phyloP scores from a whole-genome alignment of 2,329 filamentous ascomycete species.

The Fusarium sambucinum region DNA sequence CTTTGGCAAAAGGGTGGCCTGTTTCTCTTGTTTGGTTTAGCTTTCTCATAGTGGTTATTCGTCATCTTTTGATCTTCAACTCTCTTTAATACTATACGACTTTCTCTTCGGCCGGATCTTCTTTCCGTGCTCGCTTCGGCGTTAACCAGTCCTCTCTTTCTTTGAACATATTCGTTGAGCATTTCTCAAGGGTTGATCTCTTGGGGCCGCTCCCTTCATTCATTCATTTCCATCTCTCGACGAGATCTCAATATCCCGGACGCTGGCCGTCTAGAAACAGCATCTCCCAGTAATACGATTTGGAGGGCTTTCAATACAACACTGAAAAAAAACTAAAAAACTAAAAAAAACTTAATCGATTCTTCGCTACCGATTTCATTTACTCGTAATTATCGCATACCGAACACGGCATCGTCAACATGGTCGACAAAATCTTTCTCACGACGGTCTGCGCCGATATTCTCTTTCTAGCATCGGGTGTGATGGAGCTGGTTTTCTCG shows the following conservation, averaged over 20 bases:
- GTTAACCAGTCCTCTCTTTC: constrained; percentile 18
- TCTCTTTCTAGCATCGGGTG: constrained; percentile 66
- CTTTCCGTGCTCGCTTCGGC: constrained; percentile 35
- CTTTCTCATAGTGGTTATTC: constrained; percentile 5
- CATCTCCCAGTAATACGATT: constrained; percentile 11
- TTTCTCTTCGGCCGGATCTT: constrained; percentile 26
- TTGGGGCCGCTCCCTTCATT: constrained; percentile 23
- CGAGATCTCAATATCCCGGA: constrained; percentile 37
- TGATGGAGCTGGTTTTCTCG: constrained; percentile 67
- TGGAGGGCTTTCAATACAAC: constrained; percentile 8
- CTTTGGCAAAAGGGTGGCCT: constrained; percentile 3
- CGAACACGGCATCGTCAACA: constrained; percentile 46
- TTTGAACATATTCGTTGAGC: constrained; percentile 20
- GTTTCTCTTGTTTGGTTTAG: constrained; percentile 15
- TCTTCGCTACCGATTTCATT: constrained; percentile 4
- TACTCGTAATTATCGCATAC: neutral
- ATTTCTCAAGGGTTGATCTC: constrained; percentile 31
- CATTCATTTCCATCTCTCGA: constrained; percentile 42
- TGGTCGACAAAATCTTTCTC: constrained; percentile 68
- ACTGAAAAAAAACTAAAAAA: neutral
- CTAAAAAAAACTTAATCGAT: too few relatives aligned
- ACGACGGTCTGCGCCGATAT: constrained; percentile 62
- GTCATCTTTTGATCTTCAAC: constrained; percentile 10
- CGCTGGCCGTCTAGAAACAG: constrained; percentile 46
- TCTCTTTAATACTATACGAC: constrained; percentile 29